Base-by-base conservation (phyloP, 371 early-diverging fungal genomes). In the Mortierella polycephala region DNA sequence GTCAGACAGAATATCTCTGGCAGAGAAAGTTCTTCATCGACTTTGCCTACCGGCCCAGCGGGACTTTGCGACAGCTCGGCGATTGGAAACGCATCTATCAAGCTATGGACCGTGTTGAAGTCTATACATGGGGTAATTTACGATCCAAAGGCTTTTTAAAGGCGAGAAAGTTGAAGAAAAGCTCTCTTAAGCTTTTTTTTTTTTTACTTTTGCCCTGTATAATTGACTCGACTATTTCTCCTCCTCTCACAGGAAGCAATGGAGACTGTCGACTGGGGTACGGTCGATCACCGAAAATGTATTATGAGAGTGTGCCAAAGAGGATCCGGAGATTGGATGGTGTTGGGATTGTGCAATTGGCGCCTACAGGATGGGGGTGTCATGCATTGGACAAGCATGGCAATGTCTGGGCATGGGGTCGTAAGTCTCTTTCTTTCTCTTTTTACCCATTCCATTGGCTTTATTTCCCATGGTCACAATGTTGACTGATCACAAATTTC, bases 101-200 rank as follows among this genome's bases (percentile, higher is more conserved):
- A 42, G 79, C 79, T 7, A 77, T 77, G 79, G 58, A 69, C 23
- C 72, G 62, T 20, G 69, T 72, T 1, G 79, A 77, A 14, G 79
- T 77, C 16, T 77, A 77, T 55, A 69, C 79, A 16, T 77, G 79
- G 79, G 79, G 79, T 77, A 77, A 61, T n/a, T 30, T 30, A 30
- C 4, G 30, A 30, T 30, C 30, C 4, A 4, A 30, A 4, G 2
- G 4, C 30, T 30, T 30, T 30, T 30, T 5, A 41, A 6, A 53
- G 30, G 14, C 8, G 7, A 13, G 20, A 59, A 20, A 14, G 23
- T 21, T 47, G 16, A 7, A 21, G 55, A 9, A 5, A 13, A 21
- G 12, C 18, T 42, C 16, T 37, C 45, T 41, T 13, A 23, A 39
- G 18, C 7, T 40, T 55, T 56, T 49, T 55, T 58, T 54, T n/a